Conservation (phyloP, 306 rosid species). For the Corylus heterophylla region DNA sequence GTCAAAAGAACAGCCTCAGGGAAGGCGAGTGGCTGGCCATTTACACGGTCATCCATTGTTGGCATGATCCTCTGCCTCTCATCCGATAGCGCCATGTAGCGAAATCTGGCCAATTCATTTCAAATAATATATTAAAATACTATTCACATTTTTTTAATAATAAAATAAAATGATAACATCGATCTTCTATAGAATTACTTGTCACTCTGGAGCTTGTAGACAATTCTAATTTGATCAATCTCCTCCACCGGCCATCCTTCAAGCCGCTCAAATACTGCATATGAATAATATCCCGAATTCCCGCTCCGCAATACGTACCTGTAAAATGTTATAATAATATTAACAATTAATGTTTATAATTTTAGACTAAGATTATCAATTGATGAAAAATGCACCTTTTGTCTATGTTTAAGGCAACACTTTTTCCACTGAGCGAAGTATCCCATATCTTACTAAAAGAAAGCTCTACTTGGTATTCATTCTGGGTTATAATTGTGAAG, state of each 20-base stretch:
- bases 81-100: constrained; percentile 68
- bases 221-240: constrained; percentile 54
- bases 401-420: constrained; percentile 61
- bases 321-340: neutral
- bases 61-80: constrained; percentile 73
- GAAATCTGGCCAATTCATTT: constrained; percentile 44
- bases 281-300: constrained; percentile 65
- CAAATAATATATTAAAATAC: no score
- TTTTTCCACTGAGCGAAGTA: constrained; percentile 15
- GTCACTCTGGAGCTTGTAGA: constrained; percentile 46
- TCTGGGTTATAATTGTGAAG: constrained; percentile 28
- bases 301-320: constrained; percentile 66
- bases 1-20: constrained; percentile 76
- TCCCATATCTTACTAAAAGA: constrained; percentile 61
- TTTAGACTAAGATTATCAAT: no score
- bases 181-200: constrained; percentile 34
- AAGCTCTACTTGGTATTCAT: constrained; percentile 52
- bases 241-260: constrained; percentile 49
- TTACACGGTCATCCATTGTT: constrained; percentile 31
- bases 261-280: constrained; percentile 52
- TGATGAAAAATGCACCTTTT: constrained; percentile 46
- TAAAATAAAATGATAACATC: no score
- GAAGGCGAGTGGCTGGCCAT: constrained; percentile 42
- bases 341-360: no score
- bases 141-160: no score